Evolutionary conservation across 441 rosid genomes (phyloP).

Genomic region (Omphalea diandra): DNA sequence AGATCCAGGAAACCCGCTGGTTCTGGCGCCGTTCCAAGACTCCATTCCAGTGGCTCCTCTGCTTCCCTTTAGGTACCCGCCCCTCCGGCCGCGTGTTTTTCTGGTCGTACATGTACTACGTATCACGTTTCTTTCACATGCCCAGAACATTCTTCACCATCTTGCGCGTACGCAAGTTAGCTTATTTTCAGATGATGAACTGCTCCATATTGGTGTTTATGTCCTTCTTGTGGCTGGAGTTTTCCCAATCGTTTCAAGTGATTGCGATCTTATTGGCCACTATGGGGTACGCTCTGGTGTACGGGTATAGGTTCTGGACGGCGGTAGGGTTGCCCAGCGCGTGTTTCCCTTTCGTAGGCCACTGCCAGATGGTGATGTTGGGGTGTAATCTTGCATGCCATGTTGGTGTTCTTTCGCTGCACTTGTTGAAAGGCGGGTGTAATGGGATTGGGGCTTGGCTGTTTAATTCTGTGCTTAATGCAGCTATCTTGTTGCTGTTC

Average conservation of each 20-base stretch:
- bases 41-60: constrained; percentile 85
- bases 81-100: constrained; percentile 94
- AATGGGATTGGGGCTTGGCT: constrained; percentile 91
- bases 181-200: constrained; percentile 57
- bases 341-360: constrained; percentile 62
- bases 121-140: constrained; percentile 81
- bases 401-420: constrained; percentile 61
- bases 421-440: constrained; percentile 82
- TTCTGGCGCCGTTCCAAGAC: constrained; percentile 69
- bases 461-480: constrained; percentile 66
- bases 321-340: constrained; percentile 70
- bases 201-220: constrained; percentile 51
- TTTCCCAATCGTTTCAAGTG: constrained; percentile 82
- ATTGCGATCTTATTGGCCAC: constrained; percentile 70
- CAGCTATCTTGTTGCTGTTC: constrained; percentile 54
- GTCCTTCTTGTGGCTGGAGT: constrained; percentile 85
- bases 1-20: constrained; percentile 81
- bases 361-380: constrained; percentile 59
- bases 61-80: constrained; percentile 84
- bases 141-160: constrained; percentile 54
- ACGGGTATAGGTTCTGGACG: constrained; percentile 86
- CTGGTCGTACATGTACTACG: constrained; percentile 87
- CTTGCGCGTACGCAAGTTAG: constrained; percentile 44
- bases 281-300: constrained; percentile 59
- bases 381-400: constrained; percentile 74